Evolutionary conservation across 2,329 filamentous ascomycete species (phyloP), one percentile per base, ranked within the genome.

Genomic region (Grosmannia clavigera): DNA sequence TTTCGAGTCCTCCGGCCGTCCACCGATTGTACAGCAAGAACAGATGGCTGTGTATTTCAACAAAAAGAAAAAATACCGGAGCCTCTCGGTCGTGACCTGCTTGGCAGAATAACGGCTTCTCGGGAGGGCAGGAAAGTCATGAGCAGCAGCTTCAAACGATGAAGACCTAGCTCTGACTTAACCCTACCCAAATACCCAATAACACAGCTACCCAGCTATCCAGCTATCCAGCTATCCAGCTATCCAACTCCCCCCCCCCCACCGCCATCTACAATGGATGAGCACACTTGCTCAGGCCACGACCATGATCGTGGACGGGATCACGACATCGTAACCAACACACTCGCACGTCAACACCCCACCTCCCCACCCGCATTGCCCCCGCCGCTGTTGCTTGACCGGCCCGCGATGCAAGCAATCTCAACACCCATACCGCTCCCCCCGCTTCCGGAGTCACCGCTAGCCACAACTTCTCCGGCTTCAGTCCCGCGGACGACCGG

Each of bases 361-460:
- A 52, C 31, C 52, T 10, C 52, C 22, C 48, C 55, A 27, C 14
- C 50, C 12, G 50, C 16, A 12, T 5, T 38, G 7, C 48, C 61
- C 38, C 59, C 63, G 14, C 63, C 64, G 52, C 61, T 62, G 10
- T 62, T 64, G 31, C 64, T 65, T 31, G 65, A 66, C 52, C 64
- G 64, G 22, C 59, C 64, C 19, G 19, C 58, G 35, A 31, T 29
- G 29, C 31, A n/a, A 25, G 19, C 59, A 6, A 22, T 48, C 14
- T n/a, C 55, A 4, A 29, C 56, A 1, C 43, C 35, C 5, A 33
- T 55, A 7, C 38, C 59, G 16, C 65, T 70, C 9, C 64, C 67
- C 22, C 58, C 67, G 5, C 60, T 70, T 55, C 65, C 69, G 33
- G 68, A 69, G 58, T 61, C 65, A n/a, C 66, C 68, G 11, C 59